A percentile compares a stretch with the other conserved stretches of the same genome.
Evolutionary conservation across 169 alveolate species (phyloP).

Genomic region (Eimeria zaria): DNA sequence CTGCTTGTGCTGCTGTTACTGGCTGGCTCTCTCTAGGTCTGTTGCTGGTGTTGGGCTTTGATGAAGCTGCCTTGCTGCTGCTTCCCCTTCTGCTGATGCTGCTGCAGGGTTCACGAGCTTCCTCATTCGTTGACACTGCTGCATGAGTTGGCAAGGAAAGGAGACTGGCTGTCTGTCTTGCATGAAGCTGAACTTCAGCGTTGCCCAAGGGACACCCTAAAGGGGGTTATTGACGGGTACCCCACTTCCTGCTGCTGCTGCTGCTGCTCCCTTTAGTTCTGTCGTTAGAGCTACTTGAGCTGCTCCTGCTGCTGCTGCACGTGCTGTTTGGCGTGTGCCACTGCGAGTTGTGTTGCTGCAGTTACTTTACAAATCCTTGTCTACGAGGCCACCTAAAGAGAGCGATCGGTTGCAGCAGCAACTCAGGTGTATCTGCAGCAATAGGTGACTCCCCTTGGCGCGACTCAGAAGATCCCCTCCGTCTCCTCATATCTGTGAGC

Average conservation of each 20-base stretch:
- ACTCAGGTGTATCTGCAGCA: neutral
- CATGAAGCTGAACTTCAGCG: slow-evolving; percentile 92
- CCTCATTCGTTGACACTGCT: slow-evolving; percentile 91
- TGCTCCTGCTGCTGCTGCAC: slow-evolving; percentile 42
- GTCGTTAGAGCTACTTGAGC: slow-evolving; percentile 5
- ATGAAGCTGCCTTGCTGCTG: neutral
- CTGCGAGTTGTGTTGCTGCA: slow-evolving; percentile 18
- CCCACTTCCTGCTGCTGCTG: slow-evolving; percentile 2
- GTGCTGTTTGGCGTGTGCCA: neutral
- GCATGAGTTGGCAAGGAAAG: slow-evolving; percentile 93
- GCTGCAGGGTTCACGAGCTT: slow-evolving; percentile 88
- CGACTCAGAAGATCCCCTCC: slow-evolving; percentile 63
- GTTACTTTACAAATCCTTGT: slow-evolving; percentile 89
- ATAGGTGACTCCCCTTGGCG: neutral
- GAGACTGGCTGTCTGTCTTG: slow-evolving; percentile 92
- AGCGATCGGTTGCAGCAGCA: slow-evolving; percentile 34
- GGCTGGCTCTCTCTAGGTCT: neutral
- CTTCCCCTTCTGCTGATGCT: slow-evolving; percentile 46
- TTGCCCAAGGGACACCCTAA: slow-evolving; percentile 92
- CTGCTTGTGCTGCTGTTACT: slow-evolving; percentile 15
- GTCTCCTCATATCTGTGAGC: slow-evolving; percentile 38
- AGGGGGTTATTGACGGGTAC: slow-evolving; percentile 89
- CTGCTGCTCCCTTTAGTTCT: too few relatives aligned
- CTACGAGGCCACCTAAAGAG: slow-evolving; percentile 85
- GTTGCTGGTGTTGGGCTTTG: slow-evolving; percentile 21